Evolutionary conservation across 768 basidiomycete genomes (phyloP).

Genomic region (Lactifluus piperatus): DNA sequence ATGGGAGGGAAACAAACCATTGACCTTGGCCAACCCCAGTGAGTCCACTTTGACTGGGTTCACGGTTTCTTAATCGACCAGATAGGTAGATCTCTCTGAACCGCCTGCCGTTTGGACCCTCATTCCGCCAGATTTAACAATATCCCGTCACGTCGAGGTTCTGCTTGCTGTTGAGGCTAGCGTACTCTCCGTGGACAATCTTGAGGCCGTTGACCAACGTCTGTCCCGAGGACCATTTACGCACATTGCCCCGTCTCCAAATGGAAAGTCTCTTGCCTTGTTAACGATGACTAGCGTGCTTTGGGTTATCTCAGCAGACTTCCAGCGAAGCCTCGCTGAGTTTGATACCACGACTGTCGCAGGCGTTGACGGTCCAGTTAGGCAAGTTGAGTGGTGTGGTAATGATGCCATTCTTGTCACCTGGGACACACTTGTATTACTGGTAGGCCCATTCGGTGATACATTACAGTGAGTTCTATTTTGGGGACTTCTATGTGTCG

Average conservation of each 20-base stretch:
- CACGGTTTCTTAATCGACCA: slow-evolving; percentile 1
- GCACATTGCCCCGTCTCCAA: slow-evolving; percentile 83
- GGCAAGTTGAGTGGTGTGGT: slow-evolving; percentile 89
- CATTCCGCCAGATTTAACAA: slow-evolving; percentile 82
- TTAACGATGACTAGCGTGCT: slow-evolving; percentile 63
- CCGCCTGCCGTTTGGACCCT: slow-evolving; percentile 82
- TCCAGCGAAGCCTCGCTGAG: slow-evolving; percentile 81
- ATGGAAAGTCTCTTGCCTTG: slow-evolving; percentile 85
- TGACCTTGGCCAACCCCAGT: slow-evolving; percentile 71
- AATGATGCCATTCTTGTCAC: slow-evolving; percentile 88
- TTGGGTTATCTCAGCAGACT: slow-evolving; percentile 94
- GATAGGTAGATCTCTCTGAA: slow-evolving; percentile 51
- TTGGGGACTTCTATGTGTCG: background rate
- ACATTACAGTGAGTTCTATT: slow-evolving; percentile 58
- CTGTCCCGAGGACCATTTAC: slow-evolving; percentile 84
- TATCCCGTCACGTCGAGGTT: slow-evolving; percentile 86
- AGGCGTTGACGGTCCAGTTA: slow-evolving; percentile 49
- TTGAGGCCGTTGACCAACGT: slow-evolving; percentile 84
- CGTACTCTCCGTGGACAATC: slow-evolving; percentile 77
- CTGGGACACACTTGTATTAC: slow-evolving; percentile 66
- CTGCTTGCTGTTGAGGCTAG: slow-evolving; percentile 74
- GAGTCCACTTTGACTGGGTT: slow-evolving; percentile 24
- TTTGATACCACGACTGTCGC: slow-evolving; percentile 58
- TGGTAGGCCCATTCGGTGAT: slow-evolving; percentile 92
- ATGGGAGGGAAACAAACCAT: slow-evolving; percentile 73